phyloP scores from a whole-genome alignment of 495 filamentous ascomycete genomes.

The Aspergillus steynii region DNA sequence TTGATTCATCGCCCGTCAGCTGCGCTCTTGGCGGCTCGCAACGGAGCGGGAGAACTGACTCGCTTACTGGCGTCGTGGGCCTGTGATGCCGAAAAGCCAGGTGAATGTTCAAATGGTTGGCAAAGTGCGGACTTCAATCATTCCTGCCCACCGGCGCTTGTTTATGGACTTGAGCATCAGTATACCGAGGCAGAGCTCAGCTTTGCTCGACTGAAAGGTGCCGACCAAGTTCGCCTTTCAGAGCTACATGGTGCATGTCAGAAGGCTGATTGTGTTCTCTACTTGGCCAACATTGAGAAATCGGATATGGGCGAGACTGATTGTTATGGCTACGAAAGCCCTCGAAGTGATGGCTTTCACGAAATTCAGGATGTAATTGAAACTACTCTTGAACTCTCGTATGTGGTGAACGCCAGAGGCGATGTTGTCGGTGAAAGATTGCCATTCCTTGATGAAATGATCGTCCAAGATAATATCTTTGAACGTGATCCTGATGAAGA shows the following conservation, averaged over 20 bases:
- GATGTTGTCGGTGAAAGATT: background rate
- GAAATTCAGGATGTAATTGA: constrained; percentile 3
- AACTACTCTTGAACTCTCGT: constrained; percentile 3
- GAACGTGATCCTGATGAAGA: constrained; percentile 1
- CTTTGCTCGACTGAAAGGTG: constrained; percentile 13
- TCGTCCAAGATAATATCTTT: background rate
- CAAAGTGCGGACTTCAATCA: background rate
- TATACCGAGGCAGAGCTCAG: constrained; percentile 13
- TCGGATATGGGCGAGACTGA: too few relatives aligned
- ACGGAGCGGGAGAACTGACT: constrained; percentile 5
- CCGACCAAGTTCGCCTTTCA: constrained; percentile 7
- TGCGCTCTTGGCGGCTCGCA: background rate
- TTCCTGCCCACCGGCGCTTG: constrained; percentile 3
- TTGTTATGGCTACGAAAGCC: background rate
- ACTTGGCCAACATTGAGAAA: constrained; percentile 12
- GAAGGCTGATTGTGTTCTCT: constrained; percentile 6
- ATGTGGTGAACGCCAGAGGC: constrained; percentile 1
- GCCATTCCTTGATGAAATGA: background rate
- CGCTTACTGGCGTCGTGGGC: background rate
- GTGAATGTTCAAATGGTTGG: constrained; percentile 2
- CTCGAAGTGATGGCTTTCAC: background rate
- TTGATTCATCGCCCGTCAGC: constrained; percentile 36
- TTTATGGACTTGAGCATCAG: constrained; percentile 12
- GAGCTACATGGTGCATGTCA: constrained; percentile 8
- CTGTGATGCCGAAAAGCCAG: background rate